A percentile compares a stretch with the other conserved stretches of the same genome.
These are phyloP conservation scores for Aspergillus carlsbadensis DNA, from an alignment of 495 filamentous ascomycete genomes.

Conservation along the genomic window DNA sequence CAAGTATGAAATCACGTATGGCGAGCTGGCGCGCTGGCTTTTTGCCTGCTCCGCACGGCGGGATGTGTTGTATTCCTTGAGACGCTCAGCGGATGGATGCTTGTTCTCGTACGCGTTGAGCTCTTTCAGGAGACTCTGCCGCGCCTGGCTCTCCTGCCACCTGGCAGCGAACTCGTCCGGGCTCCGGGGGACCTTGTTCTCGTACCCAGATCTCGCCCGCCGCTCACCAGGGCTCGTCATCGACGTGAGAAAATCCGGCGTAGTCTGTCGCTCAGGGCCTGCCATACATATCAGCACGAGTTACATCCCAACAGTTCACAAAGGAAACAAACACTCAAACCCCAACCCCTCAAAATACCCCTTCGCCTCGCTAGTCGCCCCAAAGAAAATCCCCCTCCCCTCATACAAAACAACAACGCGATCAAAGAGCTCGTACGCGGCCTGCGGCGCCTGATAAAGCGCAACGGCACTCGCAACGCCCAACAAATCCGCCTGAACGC, in stretches of 20 bases:
- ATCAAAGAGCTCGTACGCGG: constrained; percentile 59
- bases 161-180: constrained; percentile 64
- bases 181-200: constrained; percentile 60
- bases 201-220: constrained; percentile 52
- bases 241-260: constrained; percentile 68
- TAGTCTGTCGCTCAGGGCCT: constrained; percentile 52
- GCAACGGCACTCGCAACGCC: constrained; percentile 69
- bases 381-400: constrained; percentile 60
- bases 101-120: too few relatives aligned
- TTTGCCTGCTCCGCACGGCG: too few relatives aligned
- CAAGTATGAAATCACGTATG: constrained; percentile 30
- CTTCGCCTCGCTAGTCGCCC: constrained; percentile 50
- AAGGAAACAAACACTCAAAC: constrained; percentile 35
- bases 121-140: too few relatives aligned
- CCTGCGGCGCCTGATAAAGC: constrained; percentile 75
- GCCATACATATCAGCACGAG: too few relatives aligned
- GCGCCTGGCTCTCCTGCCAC: constrained; percentile 48
- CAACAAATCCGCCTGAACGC: constrained; percentile 67
- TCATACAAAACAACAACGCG: constrained; percentile 56
- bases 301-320: too few relatives aligned
- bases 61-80: too few relatives aligned
- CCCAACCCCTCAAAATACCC: constrained; percentile 56
- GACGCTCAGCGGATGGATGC: too few relatives aligned
- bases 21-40: too few relatives aligned
- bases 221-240: constrained; percentile 62